Percentiles rank a stretch among this genome's conserved stretches.
These are phyloP conservation scores for Kluyveromyces starmeri DNA, from an alignment of 805 yeast genomes.

Conservation along the genomic window DNA sequence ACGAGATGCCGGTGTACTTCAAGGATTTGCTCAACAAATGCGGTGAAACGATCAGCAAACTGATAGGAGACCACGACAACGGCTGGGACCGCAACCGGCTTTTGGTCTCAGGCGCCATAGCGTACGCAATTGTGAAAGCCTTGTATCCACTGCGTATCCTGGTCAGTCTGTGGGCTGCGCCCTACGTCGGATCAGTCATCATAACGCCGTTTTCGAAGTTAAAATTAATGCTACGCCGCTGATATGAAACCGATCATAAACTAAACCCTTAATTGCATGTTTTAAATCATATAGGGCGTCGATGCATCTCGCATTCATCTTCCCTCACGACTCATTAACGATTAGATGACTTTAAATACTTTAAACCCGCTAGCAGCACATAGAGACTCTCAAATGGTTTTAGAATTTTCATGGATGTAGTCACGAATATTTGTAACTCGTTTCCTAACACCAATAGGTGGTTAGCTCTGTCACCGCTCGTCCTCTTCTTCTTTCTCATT, in stretches of 20 bases:
- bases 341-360: too few relatives aligned
- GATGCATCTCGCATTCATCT: too few relatives aligned
- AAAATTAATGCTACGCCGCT: background rate
- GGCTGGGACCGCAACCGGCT: conserved; percentile 40
- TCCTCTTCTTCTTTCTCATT: too few relatives aligned
- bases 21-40: conserved; percentile 45
- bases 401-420: too few relatives aligned
- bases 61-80: conserved; percentile 33
- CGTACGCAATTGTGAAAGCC: conserved; percentile 60
- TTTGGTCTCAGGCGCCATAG: conserved; percentile 64
- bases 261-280: too few relatives aligned
- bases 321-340: too few relatives aligned
- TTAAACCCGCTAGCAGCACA: too few relatives aligned
- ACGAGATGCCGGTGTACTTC: conserved; percentile 18
- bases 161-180: conserved; percentile 29
- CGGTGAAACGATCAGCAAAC: conserved; percentile 44
- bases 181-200: conserved; percentile 22
- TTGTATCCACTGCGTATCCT: conserved; percentile 28
- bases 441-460: too few relatives aligned
- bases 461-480: too few relatives aligned
- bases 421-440: too few relatives aligned
- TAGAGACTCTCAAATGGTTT: too few relatives aligned
- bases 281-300: too few relatives aligned
- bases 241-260: background rate
- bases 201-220: conserved; percentile 15